Conservation (phyloP, 108 stramenopile genomes). For the Aurantiochytrium sp. region DNA sequence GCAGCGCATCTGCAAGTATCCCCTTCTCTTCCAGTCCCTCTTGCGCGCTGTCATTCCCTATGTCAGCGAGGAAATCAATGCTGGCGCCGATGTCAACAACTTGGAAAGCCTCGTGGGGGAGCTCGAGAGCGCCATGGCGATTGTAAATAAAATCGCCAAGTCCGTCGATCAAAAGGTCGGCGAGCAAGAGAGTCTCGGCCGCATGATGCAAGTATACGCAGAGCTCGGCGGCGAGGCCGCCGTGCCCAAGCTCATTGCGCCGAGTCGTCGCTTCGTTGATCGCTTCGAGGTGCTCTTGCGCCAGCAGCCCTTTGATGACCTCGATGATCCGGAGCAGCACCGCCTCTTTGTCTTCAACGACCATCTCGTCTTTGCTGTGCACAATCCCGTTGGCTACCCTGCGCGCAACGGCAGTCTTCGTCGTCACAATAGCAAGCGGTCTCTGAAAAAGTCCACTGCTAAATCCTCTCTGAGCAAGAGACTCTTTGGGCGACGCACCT, state of each 20-base stretch:
- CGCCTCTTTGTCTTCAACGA: not conserved
- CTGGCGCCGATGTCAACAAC: not conserved
- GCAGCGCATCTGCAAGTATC: constrained; percentile 27
- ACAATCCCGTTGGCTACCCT: not conserved
- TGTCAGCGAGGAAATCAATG: not conserved
- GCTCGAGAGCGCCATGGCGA: not conserved
- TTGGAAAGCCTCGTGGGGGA: not conserved
- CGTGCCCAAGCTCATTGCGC: not conserved
- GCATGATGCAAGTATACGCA: not conserved
- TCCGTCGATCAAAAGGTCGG: constrained; percentile 9
- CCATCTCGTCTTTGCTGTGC: constrained; percentile 5
- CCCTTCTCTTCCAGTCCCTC: constrained; percentile 17
- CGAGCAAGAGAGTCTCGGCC: constrained; percentile 6
- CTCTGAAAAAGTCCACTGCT: not conserved
- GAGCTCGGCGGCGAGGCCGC: not conserved
- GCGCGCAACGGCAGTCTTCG: not conserved
- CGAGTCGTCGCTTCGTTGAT: not conserved
- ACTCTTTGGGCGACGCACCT: not conserved
- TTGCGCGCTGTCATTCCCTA: not conserved
- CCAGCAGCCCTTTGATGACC: not conserved
- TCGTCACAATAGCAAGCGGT: not conserved
- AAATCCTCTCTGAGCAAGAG: not conserved
- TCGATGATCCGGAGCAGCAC: not conserved
- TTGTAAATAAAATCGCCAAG: not conserved
- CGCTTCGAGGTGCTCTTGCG: not conserved